These are phyloP conservation scores for Viridothelium virens DNA, from an alignment of 495 filamentous ascomycete species.

Conservation along the genomic window DNA sequence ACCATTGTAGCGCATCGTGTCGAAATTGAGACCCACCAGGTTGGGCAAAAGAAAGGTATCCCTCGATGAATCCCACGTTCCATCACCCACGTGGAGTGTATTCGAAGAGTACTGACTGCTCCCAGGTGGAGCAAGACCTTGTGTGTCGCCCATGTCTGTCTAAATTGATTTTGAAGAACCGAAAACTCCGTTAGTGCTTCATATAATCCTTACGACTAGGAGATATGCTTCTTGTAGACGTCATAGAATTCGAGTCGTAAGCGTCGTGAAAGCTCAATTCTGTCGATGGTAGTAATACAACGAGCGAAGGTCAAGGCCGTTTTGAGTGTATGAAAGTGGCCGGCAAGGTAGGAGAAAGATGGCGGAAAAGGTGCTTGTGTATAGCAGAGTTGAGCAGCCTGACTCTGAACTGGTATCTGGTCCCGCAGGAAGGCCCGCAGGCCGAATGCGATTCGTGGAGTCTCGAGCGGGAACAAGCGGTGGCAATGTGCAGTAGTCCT, in stretches of 20 bases:
- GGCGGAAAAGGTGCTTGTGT: not conserved
- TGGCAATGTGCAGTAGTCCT: conserved; percentile 6
- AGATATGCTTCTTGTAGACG: not conserved
- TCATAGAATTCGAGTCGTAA: not conserved
- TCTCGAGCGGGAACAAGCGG: conserved; percentile 4
- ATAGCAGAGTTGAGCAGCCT: not conserved
- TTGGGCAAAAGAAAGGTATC: conserved; percentile 87
- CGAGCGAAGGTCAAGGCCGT: not conserved
- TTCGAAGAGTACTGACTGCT: conserved; percentile 75
- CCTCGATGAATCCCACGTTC: conserved; percentile 77
- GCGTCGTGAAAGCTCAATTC: not conserved
- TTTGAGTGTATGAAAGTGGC: not conserved
- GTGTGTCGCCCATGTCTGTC: not conserved
- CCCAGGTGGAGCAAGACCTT: conserved; percentile 54
- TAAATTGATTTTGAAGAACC: not conserved
- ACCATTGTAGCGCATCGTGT: conserved; percentile 96
- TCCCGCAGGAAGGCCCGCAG: not conserved
- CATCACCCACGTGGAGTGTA: conserved; percentile 80
- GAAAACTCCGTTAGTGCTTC: not conserved
- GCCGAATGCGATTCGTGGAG: not conserved
- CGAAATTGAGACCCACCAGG: conserved; percentile 78
- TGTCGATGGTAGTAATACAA: not conserved
- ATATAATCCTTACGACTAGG: not conserved
- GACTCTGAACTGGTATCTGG: not conserved
- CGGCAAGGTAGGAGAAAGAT: not conserved